A percentile compares a stretch with the other conserved stretches of the same genome.
These are phyloP conservation scores for Arabis alpina DNA, from an alignment of 345 rosid genomes.

Conservation along the genomic window DNA sequence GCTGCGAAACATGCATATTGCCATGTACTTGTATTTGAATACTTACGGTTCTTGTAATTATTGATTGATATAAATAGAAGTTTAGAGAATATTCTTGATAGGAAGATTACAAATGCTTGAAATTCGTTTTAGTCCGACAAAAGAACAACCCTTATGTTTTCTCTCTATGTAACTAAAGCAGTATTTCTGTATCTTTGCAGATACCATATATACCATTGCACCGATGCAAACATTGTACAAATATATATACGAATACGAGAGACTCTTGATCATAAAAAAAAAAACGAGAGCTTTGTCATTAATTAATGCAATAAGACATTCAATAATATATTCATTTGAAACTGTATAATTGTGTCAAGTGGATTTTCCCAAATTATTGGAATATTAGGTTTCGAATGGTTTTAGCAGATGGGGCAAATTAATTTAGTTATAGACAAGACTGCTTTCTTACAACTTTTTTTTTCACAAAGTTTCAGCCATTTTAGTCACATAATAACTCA, in stretches of 20 bases:
- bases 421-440: no score
- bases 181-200: conserved; percentile 27
- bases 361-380: conserved; percentile 2
- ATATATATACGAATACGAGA: background rate
- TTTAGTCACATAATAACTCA: conserved; percentile 1
- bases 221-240: background rate
- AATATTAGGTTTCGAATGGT: no score
- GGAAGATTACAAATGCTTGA: conserved; percentile 45
- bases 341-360: background rate
- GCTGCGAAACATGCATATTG: conserved; percentile 40
- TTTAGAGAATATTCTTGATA: conserved; percentile 43
- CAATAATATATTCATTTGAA: background rate
- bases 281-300: background rate
- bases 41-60: conserved; percentile 36
- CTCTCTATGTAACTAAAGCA: conserved; percentile 34
- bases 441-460: no score
- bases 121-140: conserved; percentile 40
- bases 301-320: conserved; percentile 2
- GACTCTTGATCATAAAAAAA: no score
- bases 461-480: background rate
- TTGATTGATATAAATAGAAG: conserved; percentile 38
- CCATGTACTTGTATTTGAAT: conserved; percentile 36
- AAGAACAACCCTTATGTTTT: conserved; percentile 31
- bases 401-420: no score
- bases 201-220: conserved; percentile 30